These are phyloP conservation scores for Luvunga scandens DNA, from an alignment of 345 rosid species.

Conservation along the genomic window DNA sequence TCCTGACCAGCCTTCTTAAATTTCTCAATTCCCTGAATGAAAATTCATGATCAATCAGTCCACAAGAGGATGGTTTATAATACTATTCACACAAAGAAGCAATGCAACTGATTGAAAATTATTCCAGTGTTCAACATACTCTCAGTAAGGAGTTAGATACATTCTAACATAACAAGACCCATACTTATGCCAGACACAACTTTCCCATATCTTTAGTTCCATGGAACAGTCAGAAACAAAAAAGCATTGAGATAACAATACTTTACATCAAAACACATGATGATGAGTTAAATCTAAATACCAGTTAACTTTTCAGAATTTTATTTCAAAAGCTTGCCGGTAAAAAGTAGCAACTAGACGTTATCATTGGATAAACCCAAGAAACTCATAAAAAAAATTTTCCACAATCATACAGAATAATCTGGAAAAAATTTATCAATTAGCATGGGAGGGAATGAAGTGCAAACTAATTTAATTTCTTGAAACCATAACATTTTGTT, in stretches of 20 bases:
- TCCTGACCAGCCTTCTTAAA: slow-evolving; percentile 88
- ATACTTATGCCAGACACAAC: background rate
- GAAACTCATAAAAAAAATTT: background rate
- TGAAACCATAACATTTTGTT: background rate
- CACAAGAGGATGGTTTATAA: background rate
- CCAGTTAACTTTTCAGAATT: slow-evolving; percentile 2
- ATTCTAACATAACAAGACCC: background rate
- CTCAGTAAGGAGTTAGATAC: background rate
- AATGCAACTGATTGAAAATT: background rate
- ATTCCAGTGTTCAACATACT: background rate
- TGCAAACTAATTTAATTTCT: background rate
- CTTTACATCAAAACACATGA: background rate
- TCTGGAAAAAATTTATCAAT: background rate
- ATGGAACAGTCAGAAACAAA: background rate
- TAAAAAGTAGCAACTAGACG: background rate
- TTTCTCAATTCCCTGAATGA: slow-evolving; percentile 83
- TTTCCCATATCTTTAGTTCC: background rate
- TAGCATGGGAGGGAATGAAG: background rate
- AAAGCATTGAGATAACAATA: background rate
- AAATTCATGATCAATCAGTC: slow-evolving; percentile 16
- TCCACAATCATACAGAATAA: background rate
- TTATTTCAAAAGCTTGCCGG: background rate
- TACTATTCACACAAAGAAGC: background rate
- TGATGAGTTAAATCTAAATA: background rate
- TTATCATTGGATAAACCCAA: background rate